Evolutionary conservation across 805 yeast genomes (phyloP), one percentile per base, ranked within the genome.

Genomic region (Metschnikowia arizonensis): DNA sequence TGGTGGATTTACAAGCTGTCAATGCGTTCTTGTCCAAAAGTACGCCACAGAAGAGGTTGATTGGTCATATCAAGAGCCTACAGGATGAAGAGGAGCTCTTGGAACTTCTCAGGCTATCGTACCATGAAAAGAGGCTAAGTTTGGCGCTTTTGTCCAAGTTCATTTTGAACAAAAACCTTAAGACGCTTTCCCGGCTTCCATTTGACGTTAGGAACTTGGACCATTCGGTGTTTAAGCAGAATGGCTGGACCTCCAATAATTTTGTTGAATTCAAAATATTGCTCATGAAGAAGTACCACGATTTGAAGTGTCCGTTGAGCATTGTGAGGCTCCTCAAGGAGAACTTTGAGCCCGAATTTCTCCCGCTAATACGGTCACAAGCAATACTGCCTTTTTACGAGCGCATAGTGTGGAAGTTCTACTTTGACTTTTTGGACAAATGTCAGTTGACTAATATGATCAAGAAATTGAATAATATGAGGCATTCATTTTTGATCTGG

Each of bases 361-460:
- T 54, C 15, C 66, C 67, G 1, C 46, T 56, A 21, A 62, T 69
- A 14, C 40, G 48, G 24, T 18, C 48, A 21, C 42, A 45, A 1
- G 42, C 52, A 31, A 53, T 69, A 12, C 47, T 63, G 19, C 66
- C 69, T 11, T 68, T 67, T 41, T 69, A 68, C 53, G 74, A 70
- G 50, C 48, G 74, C 21, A 65, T 69, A 1, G 58, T 68, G 10
- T 70, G 76, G 76, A 66, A 65, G 46, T 70, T 66, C 49, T 59
- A 65, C 47, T 66, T 67, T 45, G 71, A 68, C 33, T 68, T 65
- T 46, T 48, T 59, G 35, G 50, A 47, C 26, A 50, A 51, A 18
- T 50, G 42, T 30, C 53, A 59, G 18, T 66, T 62, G 50, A 12
- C 46, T 9, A 47, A 60, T 46, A 62, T 54, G 32, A 60, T 70